These are phyloP conservation scores for Saccharomyces mikatae DNA, from an alignment of 805 yeast species.

Conservation along the genomic window DNA sequence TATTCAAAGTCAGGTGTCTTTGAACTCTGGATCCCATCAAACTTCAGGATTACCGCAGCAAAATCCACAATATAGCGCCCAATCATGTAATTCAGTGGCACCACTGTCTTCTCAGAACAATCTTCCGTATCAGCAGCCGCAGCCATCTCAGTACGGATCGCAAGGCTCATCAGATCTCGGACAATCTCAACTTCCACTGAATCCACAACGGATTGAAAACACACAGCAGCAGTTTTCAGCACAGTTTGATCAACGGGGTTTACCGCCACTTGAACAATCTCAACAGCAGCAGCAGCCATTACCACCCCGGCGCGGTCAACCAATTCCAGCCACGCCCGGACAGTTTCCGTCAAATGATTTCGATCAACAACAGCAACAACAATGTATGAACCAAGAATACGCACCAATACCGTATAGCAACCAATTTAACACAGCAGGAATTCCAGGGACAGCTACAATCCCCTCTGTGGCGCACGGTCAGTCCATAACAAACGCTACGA, in stretches of 20 bases:
- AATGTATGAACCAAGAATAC: neutral
- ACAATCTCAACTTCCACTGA: constrained; percentile 4
- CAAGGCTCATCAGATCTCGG: neutral
- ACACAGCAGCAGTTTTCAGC: constrained; percentile 3
- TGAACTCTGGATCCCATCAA: constrained; percentile 1
- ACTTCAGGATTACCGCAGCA: neutral
- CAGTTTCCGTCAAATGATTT: neutral
- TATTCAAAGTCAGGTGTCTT: neutral
- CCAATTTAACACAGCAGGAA: neutral
- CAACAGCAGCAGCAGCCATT: constrained; percentile 9
- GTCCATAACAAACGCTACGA: constrained; percentile 1
- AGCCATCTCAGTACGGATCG: neutral
- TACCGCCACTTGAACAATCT: neutral
- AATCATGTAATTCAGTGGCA: neutral
- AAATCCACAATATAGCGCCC: neutral
- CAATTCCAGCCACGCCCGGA: neutral
- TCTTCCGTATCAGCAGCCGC: constrained; percentile 9
- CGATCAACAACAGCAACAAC: neutral
- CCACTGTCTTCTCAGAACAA: constrained; percentile 5
- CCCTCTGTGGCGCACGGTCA: constrained; percentile 1
- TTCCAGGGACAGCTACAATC: neutral
- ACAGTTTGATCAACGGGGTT: constrained; percentile 2
- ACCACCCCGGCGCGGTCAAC: constrained; percentile 9
- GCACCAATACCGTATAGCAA: neutral
- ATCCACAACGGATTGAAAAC: constrained; percentile 7